Conservation (phyloP, 352 stramenopile species). For the Phytophthora foliorum region DNA sequence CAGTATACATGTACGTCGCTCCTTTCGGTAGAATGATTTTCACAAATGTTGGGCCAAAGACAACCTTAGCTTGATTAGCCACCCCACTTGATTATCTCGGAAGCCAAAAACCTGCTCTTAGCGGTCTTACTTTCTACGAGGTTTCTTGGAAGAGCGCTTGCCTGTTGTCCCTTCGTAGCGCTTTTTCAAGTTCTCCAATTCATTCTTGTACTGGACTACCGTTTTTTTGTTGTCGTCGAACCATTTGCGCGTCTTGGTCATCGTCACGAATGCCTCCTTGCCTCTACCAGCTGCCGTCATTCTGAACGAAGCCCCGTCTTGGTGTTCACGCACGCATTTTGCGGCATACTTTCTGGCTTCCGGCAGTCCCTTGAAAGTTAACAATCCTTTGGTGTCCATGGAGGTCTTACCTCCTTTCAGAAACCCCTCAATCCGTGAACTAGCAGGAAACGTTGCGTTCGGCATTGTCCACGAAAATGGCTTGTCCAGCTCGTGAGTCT, state of each 20-base stretch:
- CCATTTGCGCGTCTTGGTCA: conserved; percentile 15
- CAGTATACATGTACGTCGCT: too few species aligned
- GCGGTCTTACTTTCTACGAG: background rate
- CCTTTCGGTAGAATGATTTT: too few species aligned
- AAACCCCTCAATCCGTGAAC: conserved; percentile 12
- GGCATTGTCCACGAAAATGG: conserved; percentile 32
- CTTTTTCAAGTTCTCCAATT: conserved; percentile 5
- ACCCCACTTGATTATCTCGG: too few species aligned
- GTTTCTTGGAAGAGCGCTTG: background rate
- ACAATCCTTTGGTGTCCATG: conserved; percentile 14
- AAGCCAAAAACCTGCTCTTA: background rate
- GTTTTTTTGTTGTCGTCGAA: conserved; percentile 1
- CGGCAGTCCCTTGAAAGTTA: conserved; percentile 2
- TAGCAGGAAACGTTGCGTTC: conserved; percentile 13
- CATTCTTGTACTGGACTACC: conserved; percentile 6
- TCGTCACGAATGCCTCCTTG: conserved; percentile 12
- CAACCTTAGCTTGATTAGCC: too few species aligned
- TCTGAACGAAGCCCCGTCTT: conserved; percentile 12
- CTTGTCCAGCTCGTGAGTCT: conserved; percentile 5
- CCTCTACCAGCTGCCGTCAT: conserved; percentile 3
- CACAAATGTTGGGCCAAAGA: too few species aligned
- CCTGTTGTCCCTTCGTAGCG: background rate
- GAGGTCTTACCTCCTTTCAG: conserved; percentile 6
- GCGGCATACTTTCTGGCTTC: conserved; percentile 11
- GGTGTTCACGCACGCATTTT: conserved; percentile 1